A percentile compares a stretch with the other conserved stretches of the same genome.
Evolutionary conservation across 2,329 filamentous ascomycete species (phyloP).

Genomic region (Hypoxylon rubiginosum): DNA sequence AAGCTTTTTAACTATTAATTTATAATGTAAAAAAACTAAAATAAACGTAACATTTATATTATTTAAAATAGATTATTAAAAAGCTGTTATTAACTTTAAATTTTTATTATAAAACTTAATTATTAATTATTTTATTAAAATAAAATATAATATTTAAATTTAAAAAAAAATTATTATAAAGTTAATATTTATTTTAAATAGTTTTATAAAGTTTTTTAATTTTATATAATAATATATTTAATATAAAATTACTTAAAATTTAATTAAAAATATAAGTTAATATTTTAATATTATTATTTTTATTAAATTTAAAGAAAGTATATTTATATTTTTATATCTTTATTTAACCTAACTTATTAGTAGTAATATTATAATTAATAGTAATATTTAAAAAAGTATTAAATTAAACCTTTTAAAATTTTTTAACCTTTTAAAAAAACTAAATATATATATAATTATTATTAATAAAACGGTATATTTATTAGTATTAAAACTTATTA

Average conservation of each 20-base stretch:
- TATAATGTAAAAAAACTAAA: no score
- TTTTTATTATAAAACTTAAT: no score
- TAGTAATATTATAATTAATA: no score
- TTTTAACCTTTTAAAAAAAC: neutral
- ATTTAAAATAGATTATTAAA: slow-evolving; percentile 1
- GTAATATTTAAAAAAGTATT: neutral
- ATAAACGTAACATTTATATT: neutral
- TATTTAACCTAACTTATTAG: no score
- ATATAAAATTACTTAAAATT: slow-evolving; percentile 4
- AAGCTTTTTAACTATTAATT: neutral
- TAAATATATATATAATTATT: neutral
- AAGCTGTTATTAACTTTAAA: no score
- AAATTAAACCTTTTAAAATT: no score
- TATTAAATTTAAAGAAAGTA: neutral
- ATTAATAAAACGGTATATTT: neutral
- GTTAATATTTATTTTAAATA: no score
- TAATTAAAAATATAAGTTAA: neutral
- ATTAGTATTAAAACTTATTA: neutral
- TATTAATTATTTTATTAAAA: no score
- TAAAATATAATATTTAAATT: no score
- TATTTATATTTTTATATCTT: neutral
- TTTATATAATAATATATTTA: neutral
- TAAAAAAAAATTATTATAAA: no score
- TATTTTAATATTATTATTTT: neutral
- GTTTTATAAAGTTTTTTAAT: no score